Conservation (phyloP, 2,329 filamentous ascomycete genomes). For the Stachybotrys chartarum region DNA sequence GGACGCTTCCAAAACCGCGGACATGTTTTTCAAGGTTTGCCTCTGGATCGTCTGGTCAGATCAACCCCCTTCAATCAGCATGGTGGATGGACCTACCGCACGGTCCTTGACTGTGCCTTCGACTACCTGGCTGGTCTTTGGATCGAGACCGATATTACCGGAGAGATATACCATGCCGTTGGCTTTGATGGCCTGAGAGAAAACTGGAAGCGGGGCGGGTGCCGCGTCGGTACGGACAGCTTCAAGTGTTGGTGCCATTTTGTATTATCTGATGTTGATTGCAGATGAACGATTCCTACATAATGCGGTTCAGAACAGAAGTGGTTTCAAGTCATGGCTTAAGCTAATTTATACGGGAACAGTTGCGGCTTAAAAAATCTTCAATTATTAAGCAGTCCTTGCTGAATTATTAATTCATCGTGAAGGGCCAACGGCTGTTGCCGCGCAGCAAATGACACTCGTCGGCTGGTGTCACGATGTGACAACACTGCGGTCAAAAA, state of each 20-base stretch:
- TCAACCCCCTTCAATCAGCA: too few species aligned
- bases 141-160: conserved; percentile 52
- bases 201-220: conserved; percentile 36
- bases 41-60: conserved; percentile 18
- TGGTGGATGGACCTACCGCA: not conserved
- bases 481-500: too few species aligned
- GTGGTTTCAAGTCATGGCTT: too few species aligned
- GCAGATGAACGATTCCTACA: too few species aligned
- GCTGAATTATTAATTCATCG: not conserved
- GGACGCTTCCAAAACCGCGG: conserved; percentile 51
- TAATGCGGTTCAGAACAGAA: too few species aligned
- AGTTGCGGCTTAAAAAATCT: not conserved
- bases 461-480: too few species aligned
- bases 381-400: not conserved
- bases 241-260: not conserved
- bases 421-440: too few species aligned
- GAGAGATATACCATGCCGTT: conserved; percentile 68
- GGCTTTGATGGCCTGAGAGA: conserved; percentile 53
- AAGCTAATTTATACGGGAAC: too few species aligned
- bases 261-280: not conserved
- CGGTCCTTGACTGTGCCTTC: not conserved
- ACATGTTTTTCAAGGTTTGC: conserved; percentile 52
- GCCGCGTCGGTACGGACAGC: conserved; percentile 1
- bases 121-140: conserved; percentile 29
- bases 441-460: too few species aligned